A percentile compares a stretch with the other conserved stretches of the same genome.
Evolutionary conservation across 2,329 filamentous ascomycete genomes (phyloP).

Genomic region (Ophiostoma quercus): DNA sequence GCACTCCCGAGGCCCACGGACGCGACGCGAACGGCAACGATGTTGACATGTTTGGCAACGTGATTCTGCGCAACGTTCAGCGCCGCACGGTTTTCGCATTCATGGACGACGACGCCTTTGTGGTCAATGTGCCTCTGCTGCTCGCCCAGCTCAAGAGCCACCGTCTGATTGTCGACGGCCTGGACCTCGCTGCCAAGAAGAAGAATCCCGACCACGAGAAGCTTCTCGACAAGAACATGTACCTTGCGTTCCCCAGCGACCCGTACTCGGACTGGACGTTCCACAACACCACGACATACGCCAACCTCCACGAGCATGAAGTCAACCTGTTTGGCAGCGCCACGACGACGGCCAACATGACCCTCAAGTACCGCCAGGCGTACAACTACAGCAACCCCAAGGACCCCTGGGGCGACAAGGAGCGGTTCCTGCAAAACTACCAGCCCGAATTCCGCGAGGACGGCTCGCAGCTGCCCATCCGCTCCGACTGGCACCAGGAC

Average conservation of each 20-base stretch:
- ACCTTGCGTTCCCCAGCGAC: slow-evolving; percentile 43
- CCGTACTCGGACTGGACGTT: slow-evolving; percentile 40
- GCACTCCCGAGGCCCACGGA: neutral
- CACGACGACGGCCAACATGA: neutral
- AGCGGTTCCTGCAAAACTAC: neutral
- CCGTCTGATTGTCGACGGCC: slow-evolving; percentile 7
- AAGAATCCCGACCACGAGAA: neutral
- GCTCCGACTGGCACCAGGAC: neutral
- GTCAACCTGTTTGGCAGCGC: neutral
- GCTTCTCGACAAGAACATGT: slow-evolving; percentile 31
- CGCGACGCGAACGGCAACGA: slow-evolving; percentile 8
- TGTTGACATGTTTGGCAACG: neutral
- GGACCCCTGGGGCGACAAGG: slow-evolving; percentile 8
- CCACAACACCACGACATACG: slow-evolving; percentile 29
- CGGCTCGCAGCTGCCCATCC: neutral
- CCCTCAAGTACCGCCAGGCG: neutral
- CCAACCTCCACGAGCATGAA: neutral
- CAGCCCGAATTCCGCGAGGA: neutral
- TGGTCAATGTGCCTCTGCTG: slow-evolving; percentile 41
- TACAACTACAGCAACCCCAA: neutral
- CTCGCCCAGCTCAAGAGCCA: slow-evolving; percentile 34
- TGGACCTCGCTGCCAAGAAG: neutral
- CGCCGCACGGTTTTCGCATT: slow-evolving; percentile 37
- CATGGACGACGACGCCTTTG: slow-evolving; percentile 45
- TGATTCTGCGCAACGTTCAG: slow-evolving; percentile 2